These are phyloP conservation scores for Penicillium parvum DNA, from an alignment of 495 filamentous ascomycete genomes.

Conservation along the genomic window DNA sequence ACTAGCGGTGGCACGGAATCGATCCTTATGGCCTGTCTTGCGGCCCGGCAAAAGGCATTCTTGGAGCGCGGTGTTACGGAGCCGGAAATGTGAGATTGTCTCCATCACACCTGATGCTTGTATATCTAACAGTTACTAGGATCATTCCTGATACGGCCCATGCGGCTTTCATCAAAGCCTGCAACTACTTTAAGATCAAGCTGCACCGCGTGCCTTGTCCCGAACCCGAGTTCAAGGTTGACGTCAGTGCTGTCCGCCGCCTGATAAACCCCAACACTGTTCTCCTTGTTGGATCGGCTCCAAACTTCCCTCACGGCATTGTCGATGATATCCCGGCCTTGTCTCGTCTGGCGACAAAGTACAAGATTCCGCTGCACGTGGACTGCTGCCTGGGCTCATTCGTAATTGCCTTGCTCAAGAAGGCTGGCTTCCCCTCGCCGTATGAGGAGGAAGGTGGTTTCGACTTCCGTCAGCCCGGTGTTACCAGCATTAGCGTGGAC, in stretches of 20 bases:
- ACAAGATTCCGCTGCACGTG: conserved; percentile 84
- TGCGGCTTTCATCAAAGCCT: conserved; percentile 93
- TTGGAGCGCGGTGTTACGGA: conserved; percentile 80
- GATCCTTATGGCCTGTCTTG: conserved; percentile 90
- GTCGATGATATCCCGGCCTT: conserved; percentile 89
- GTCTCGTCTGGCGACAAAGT: conserved; percentile 74
- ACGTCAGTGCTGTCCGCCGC: conserved; percentile 68
- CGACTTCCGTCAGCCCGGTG: conserved; percentile 90
- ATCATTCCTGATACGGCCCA: conserved; percentile 93
- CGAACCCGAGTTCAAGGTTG: conserved; percentile 77
- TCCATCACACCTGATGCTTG: no score
- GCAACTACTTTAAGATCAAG: conserved; percentile 92
- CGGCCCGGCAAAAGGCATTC: conserved; percentile 83
- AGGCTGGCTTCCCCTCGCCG: conserved; percentile 71
- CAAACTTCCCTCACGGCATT: conserved; percentile 97
- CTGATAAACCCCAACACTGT: conserved; percentile 97
- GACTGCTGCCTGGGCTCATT: conserved; percentile 98
- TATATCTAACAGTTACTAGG: conserved; percentile 47
- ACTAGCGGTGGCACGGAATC: conserved; percentile 94
- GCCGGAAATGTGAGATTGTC: conserved; percentile 75
- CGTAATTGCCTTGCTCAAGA: conserved; percentile 83
- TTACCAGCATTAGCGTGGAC: conserved; percentile 92
- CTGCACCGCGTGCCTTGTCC: conserved; percentile 86
- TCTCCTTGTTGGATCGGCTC: conserved; percentile 88
- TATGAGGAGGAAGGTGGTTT: conserved; percentile 68